These are phyloP conservation scores for Ceratocystis eucalypticola DNA, from an alignment of 2,329 filamentous ascomycete species.

Conservation along the genomic window DNA sequence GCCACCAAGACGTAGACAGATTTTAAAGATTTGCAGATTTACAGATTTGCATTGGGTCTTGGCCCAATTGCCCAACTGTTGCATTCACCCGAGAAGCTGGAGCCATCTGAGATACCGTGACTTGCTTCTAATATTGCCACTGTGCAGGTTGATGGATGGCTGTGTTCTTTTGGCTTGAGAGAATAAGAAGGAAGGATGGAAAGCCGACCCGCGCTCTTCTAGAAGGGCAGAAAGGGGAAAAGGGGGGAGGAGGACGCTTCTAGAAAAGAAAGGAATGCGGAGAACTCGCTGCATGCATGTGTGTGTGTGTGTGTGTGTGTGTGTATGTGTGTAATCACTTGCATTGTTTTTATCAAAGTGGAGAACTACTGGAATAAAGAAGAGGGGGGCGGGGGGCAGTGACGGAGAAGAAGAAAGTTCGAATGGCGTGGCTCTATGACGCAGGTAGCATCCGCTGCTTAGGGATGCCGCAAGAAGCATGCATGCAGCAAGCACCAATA, in stretches of 20 bases:
- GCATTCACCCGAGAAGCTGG: background rate
- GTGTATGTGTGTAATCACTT: background rate
- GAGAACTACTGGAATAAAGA: background rate
- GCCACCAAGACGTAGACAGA: background rate
- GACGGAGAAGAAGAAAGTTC: background rate
- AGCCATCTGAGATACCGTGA: background rate
- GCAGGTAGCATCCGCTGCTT: background rate
- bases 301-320: background rate
- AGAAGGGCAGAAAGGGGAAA: background rate
- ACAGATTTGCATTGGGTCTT: constrained; percentile 1
- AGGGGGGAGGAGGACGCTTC: background rate
- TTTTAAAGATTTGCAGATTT: background rate
- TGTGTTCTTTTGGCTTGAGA: background rate
- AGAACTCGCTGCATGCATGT: background rate
- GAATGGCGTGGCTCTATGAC: background rate
- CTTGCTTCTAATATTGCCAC: background rate
- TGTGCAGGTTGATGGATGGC: background rate
- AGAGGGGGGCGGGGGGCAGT: background rate
- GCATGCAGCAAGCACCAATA: background rate
- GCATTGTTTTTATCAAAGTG: background rate
- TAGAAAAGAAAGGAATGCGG: background rate
- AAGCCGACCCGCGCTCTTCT: no score
- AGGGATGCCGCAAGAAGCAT: background rate
- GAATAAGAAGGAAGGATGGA: background rate
- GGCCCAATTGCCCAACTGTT: background rate